Evolutionary conservation across 1,139 yeast species (phyloP).

Genomic region (Lodderomyces oxycetoniae): DNA sequence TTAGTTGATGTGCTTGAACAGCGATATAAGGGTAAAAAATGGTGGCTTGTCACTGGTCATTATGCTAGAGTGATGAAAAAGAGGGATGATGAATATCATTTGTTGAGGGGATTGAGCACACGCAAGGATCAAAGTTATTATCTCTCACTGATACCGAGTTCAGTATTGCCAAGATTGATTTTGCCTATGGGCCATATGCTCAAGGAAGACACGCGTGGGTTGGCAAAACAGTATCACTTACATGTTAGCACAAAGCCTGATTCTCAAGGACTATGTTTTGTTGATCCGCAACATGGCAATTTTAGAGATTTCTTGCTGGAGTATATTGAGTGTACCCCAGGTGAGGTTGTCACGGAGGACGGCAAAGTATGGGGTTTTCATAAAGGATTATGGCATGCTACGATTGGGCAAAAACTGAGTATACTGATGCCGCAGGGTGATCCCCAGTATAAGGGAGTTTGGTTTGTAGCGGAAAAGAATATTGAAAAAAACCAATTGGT

Average conservation of each 20-base stretch:
- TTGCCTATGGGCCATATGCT: conserved; percentile 78
- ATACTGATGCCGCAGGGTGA: conserved; percentile 83
- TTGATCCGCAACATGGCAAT: conserved; percentile 56
- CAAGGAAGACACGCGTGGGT: conserved; percentile 67
- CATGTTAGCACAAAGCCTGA: conserved; percentile 74
- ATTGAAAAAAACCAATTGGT: conserved; percentile 62
- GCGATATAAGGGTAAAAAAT: conserved; percentile 26
- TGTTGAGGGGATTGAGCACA: conserved; percentile 56
- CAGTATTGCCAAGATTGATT: conserved; percentile 46
- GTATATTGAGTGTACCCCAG: conserved; percentile 68
- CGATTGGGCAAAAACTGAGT: conserved; percentile 84
- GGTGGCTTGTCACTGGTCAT: conserved; percentile 96
- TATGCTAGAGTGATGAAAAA: conserved; percentile 60
- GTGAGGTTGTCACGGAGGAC: conserved; percentile 68
- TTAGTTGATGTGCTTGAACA: conserved; percentile 51
- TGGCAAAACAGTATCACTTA: conserved; percentile 52
- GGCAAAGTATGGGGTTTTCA: conserved; percentile 79
- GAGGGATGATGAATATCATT: conserved; percentile 31
- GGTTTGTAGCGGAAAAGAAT: conserved; percentile 81
- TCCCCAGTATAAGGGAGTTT: conserved; percentile 67
- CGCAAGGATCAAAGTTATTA: conserved; percentile 90
- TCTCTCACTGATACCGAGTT: conserved; percentile 58
- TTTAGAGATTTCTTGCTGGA: conserved; percentile 75
- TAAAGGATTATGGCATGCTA: conserved; percentile 87
- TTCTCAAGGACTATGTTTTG: conserved; percentile 94